These are phyloP conservation scores for Heterobasidion occidentale DNA, from an alignment of 1,284 basidiomycete genomes.

Conservation along the genomic window DNA sequence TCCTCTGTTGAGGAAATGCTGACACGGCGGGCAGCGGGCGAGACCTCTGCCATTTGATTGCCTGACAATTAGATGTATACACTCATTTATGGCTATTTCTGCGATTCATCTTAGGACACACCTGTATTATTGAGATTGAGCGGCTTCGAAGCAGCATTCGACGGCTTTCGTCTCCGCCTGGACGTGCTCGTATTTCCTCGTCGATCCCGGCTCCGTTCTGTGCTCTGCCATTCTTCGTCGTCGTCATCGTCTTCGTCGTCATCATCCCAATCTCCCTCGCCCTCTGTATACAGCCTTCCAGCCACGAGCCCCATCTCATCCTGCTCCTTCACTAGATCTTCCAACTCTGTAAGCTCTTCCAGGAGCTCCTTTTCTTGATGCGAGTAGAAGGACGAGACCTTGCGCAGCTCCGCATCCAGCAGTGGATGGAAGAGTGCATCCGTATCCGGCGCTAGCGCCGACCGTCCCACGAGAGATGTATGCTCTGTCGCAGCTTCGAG, in stretches of 20 bases:
- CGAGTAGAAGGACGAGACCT: slow-evolving; percentile 80
- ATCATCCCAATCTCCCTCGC: slow-evolving; percentile 54
- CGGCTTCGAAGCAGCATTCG: slow-evolving; percentile 7
- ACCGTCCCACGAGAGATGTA: slow-evolving; percentile 40
- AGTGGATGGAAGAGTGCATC: slow-evolving; percentile 65
- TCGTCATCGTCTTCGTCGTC: slow-evolving; percentile 63
- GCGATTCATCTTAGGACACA: background rate
- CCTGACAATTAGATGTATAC: background rate
- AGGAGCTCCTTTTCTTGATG: slow-evolving; percentile 68
- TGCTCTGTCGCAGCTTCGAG: slow-evolving; percentile 54
- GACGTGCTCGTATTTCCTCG: slow-evolving; percentile 6
- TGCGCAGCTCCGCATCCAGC: slow-evolving; percentile 79
- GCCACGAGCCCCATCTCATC: slow-evolving; percentile 59
- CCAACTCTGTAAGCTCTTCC: slow-evolving; percentile 55
- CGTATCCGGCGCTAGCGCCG: slow-evolving; percentile 24
- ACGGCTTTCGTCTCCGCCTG: slow-evolving; percentile 8
- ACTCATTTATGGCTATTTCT: background rate
- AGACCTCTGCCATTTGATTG: slow-evolving; percentile 14
- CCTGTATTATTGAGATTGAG: background rate
- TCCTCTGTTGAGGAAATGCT: slow-evolving; percentile 48
- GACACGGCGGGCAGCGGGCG: slow-evolving; percentile 26
- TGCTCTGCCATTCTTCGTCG: slow-evolving; percentile 27
- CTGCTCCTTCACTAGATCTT: slow-evolving; percentile 57
- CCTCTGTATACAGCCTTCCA: slow-evolving; percentile 33
- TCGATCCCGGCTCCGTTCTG: slow-evolving; percentile 12